Conservation (phyloP, 1,284 basidiomycete genomes). For the Trametes pubescens region DNA sequence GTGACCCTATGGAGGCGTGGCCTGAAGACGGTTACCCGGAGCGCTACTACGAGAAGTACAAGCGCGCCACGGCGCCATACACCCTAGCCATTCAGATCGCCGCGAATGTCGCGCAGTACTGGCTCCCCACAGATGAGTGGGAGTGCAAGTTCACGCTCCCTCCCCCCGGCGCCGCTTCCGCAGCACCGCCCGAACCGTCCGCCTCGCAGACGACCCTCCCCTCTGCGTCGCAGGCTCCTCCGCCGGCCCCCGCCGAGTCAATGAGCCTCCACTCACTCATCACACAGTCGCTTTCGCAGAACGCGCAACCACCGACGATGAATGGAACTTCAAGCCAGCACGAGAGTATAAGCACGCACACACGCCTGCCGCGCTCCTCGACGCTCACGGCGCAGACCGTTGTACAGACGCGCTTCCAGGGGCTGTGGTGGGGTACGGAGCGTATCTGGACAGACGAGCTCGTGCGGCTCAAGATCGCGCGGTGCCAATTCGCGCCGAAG, state of each 20-base stretch:
- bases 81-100: conserved; percentile 75
- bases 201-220: conserved; percentile 11
- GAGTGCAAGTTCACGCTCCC: conserved; percentile 58
- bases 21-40: conserved; percentile 15
- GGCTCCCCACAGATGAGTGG: conserved; percentile 78
- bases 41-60: conserved; percentile 38
- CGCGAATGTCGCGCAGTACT: conserved; percentile 61
- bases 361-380: conserved; percentile 17
- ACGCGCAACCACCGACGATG: conserved; percentile 22
- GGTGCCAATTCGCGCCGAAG: conserved; percentile 67
- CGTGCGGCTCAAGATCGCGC: conserved; percentile 77
- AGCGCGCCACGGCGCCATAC: conserved; percentile 64
- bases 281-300: conserved; percentile 34
- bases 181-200: conserved; percentile 29
- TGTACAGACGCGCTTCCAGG: conserved; percentile 72
- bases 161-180: conserved; percentile 26
- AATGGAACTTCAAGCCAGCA: conserved; percentile 1
- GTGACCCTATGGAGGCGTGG: conserved; percentile 53
- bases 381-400: conserved; percentile 39
- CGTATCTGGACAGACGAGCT: conserved; percentile 90
- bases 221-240: conserved; percentile 21
- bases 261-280: conserved; percentile 37
- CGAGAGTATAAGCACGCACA: conserved; percentile 30
- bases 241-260: conserved; percentile 33
- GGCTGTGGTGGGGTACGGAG: conserved; percentile 89